Conservation (phyloP, 208 protist species). For the Leishmania major region DNA sequence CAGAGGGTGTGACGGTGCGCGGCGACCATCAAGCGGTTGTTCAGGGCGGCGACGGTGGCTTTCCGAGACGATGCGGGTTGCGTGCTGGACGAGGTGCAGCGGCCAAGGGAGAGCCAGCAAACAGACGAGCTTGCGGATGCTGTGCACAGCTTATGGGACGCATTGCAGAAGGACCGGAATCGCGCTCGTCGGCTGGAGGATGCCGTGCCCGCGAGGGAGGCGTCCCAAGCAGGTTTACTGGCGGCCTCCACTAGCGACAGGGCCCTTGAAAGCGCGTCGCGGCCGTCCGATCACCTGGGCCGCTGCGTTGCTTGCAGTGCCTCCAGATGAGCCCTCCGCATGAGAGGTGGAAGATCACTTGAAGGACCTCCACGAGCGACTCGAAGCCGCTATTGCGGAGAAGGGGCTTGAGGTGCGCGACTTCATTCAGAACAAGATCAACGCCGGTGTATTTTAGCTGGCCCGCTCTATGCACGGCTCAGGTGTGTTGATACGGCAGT, state of each 20-base stretch:
- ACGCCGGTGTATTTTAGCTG: background rate
- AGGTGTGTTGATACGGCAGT: background rate
- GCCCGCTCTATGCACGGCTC: background rate
- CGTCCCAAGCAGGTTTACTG: background rate
- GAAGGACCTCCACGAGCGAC: background rate
- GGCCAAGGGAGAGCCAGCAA: conserved; percentile 5
- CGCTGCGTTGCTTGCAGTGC: background rate
- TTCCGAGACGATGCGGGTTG: background rate
- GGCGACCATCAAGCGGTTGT: background rate
- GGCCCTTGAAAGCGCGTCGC: background rate
- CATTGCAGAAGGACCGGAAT: conserved; percentile 14
- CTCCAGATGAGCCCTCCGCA: background rate
- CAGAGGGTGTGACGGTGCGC: conserved; percentile 13
- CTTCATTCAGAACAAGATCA: background rate
- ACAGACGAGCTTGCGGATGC: conserved; percentile 25
- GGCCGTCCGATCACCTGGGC: background rate
- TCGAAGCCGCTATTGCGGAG: background rate
- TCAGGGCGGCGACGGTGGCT: background rate
- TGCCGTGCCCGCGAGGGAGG: background rate
- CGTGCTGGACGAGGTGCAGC: conserved; percentile 14
- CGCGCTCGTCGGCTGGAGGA: background rate
- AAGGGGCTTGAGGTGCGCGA: background rate
- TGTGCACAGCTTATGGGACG: background rate
- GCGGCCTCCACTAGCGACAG: background rate
- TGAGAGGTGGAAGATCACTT: background rate